These are phyloP conservation scores for Fraxinus albicans DNA, from an alignment of 305 asterid species.

Conservation along the genomic window DNA sequence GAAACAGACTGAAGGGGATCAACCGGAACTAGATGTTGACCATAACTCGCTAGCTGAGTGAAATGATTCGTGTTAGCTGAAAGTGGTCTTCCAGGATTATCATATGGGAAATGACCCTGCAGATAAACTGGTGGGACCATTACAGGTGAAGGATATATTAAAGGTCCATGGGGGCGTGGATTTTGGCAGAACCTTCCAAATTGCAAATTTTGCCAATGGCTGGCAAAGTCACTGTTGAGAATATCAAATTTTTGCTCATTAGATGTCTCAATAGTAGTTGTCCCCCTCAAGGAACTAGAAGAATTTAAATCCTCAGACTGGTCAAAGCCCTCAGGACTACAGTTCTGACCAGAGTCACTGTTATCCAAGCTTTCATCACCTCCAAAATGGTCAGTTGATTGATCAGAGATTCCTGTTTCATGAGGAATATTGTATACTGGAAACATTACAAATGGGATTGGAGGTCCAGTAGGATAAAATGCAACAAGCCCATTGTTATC, in stretches of 20 bases:
- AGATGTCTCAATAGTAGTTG: constrained; percentile 44
- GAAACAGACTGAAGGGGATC: constrained; percentile 67
- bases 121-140: constrained; percentile 87
- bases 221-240: constrained; percentile 81
- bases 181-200: constrained; percentile 90
- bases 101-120: constrained; percentile 79
- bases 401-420: constrained; percentile 58
- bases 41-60: constrained; percentile 71
- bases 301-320: constrained; percentile 53
- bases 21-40: constrained; percentile 67
- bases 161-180: constrained; percentile 55
- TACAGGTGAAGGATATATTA: constrained; percentile 65
- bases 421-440: constrained; percentile 72
- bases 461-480: constrained; percentile 96
- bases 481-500: constrained; percentile 77
- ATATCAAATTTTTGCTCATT: constrained; percentile 71
- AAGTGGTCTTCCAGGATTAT: constrained; percentile 79
- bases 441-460: constrained; percentile 92
- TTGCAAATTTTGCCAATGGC: constrained; percentile 91
- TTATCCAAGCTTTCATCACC: constrained; percentile 50
- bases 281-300: constrained; percentile 48
- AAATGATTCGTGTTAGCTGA: constrained; percentile 55
- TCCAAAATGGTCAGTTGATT: constrained; percentile 52
- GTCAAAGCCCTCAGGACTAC: constrained; percentile 48
- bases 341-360: constrained; percentile 48